Percentiles rank a stretch among this genome's conserved stretches.
phyloP scores from a whole-genome alignment of 225 moss, liverwort and hornwort genomes.

The Takakia lepidozioides region DNA sequence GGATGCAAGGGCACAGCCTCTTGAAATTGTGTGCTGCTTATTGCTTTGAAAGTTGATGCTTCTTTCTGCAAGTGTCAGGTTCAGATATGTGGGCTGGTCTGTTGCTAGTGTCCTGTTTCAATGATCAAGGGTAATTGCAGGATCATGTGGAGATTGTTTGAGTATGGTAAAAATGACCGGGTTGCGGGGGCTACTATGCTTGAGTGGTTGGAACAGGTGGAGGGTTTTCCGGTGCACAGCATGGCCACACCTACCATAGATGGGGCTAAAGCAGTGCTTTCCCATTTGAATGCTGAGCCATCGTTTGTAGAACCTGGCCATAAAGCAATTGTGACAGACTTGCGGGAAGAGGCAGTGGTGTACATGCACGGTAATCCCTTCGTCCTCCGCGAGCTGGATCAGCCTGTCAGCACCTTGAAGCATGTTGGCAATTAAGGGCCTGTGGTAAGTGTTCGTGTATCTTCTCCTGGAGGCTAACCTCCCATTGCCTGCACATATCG shows the following conservation, averaged over 20 bases:
- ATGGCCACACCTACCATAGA: slow-evolving; percentile 94
- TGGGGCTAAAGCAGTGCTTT: slow-evolving; percentile 82
- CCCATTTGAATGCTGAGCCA: slow-evolving; percentile 63
- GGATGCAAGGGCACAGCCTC: no score
- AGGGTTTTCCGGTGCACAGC: slow-evolving; percentile 84
- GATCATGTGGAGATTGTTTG: no score
- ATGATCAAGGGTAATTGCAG: no score
- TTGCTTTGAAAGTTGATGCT: no score
- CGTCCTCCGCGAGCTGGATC: slow-evolving; percentile 94
- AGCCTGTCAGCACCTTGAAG: slow-evolving; percentile 96
- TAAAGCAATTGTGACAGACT: slow-evolving; percentile 87
- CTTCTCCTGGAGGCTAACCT: no score
- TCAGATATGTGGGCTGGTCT: no score
- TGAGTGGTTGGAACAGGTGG: slow-evolving; percentile 43
- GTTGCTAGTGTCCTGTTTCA: no score
- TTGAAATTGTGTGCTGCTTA: no score
- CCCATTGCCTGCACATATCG: no score
- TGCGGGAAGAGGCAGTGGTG: slow-evolving; percentile 94
- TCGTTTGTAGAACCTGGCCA: slow-evolving; percentile 24
- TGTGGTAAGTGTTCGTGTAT: slow-evolving; percentile 48
- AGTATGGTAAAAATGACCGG: no score
- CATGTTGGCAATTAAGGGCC: slow-evolving; percentile 89
- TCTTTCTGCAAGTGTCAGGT: no score
- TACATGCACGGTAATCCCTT: slow-evolving; percentile 95
- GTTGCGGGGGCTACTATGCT: no score